phyloP scores from a whole-genome alignment of 768 basidiomycete genomes.

The Mycena galericulata region DNA sequence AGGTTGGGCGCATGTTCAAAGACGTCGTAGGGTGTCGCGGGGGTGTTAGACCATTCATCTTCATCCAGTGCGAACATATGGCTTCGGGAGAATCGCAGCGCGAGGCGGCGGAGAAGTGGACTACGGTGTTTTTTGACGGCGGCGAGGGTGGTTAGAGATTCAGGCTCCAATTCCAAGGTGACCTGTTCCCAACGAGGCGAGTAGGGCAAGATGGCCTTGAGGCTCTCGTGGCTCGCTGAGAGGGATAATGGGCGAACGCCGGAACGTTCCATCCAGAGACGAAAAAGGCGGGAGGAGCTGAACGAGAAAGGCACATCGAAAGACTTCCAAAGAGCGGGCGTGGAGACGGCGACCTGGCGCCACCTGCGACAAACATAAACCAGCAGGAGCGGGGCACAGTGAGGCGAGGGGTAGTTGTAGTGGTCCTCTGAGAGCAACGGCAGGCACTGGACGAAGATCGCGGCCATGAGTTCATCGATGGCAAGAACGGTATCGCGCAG shows the following conservation, averaged over 20 bases:
- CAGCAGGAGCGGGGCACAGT: background rate
- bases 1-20: conserved; percentile 1
- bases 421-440: background rate
- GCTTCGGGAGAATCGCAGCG: background rate
- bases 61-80: background rate
- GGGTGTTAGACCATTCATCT: background rate
- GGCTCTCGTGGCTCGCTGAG: background rate
- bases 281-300: background rate
- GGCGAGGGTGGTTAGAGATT: background rate
- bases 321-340: conserved; percentile 1
- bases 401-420: background rate
- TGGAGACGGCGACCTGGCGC: background rate
- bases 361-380: background rate
- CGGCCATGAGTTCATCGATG: background rate
- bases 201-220: conserved; percentile 2
- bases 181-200: background rate
- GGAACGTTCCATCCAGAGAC: conserved; percentile 11
- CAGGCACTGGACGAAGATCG: conserved; percentile 7
- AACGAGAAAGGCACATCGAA: background rate
- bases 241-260: background rate
- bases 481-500: conserved; percentile 9
- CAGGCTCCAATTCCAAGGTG: background rate
- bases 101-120: background rate
- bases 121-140: background rate
- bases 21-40: background rate